Conservation (phyloP, 345 rosid genomes). For the Firmiana major region DNA sequence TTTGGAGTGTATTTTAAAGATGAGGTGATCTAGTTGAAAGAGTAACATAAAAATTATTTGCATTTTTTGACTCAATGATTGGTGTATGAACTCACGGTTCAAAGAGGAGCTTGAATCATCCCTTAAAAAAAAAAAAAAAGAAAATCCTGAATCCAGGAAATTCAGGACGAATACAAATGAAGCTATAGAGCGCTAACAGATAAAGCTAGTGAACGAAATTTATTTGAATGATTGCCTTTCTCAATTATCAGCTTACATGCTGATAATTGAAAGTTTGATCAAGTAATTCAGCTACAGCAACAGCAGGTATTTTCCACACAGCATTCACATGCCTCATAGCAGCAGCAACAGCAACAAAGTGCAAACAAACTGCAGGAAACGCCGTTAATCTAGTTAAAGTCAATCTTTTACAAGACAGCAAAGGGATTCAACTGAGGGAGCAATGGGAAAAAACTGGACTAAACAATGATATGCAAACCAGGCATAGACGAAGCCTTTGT, state of each 20-base stretch:
- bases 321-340: too few relatives aligned
- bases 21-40: too few relatives aligned
- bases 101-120: not conserved
- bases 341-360: slow-evolving; percentile 36
- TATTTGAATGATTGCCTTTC: not conserved
- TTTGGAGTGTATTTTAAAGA: too few relatives aligned
- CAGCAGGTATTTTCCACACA: slow-evolving; percentile 33
- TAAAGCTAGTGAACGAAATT: not conserved
- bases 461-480: slow-evolving; percentile 17
- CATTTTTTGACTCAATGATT: too few relatives aligned
- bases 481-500: slow-evolving; percentile 49
- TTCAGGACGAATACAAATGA: not conserved
- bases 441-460: not conserved
- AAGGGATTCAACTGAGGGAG: not conserved
- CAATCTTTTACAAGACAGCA: not conserved
- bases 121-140: not conserved
- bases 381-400: not conserved
- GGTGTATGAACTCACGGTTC: too few relatives aligned
- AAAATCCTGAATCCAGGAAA: not conserved
- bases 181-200: not conserved
- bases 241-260: not conserved
- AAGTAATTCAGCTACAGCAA: slow-evolving; percentile 12
- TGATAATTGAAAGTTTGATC: not conserved
- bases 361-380: slow-evolving; percentile 34
- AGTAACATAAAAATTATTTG: too few relatives aligned